A percentile compares a stretch with the other conserved stretches of the same genome.
Evolutionary conservation across 164 flowering plant genomes (phyloP).

Genomic region (Paratinospora sagittata): DNA sequence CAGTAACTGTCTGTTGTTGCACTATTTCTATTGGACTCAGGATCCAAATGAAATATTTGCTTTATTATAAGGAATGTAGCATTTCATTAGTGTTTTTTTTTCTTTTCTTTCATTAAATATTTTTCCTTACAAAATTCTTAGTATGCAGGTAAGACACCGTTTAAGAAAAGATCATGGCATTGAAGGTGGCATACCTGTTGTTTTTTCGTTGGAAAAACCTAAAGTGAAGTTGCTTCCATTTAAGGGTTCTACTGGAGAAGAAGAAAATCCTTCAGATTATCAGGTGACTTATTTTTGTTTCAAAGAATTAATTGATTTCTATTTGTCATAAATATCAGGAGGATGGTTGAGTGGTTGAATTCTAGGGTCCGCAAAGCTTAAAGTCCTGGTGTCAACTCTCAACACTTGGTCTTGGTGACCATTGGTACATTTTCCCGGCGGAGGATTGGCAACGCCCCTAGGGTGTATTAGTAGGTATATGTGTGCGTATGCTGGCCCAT

Average conservation of each 20-base stretch:
- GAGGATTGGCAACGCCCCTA: too few relatives aligned
- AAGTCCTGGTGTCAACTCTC: too few relatives aligned
- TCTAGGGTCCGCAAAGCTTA: too few relatives aligned
- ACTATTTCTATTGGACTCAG: background rate
- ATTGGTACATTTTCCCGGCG: too few relatives aligned
- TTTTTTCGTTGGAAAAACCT: conserved; percentile 93
- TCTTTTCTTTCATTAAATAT: background rate
- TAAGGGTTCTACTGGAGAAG: conserved; percentile 71
- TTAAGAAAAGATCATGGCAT: conserved; percentile 75
- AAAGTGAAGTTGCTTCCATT: conserved; percentile 91
- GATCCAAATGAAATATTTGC: background rate
- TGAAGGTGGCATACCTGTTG: conserved; percentile 94
- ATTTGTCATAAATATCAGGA: too few relatives aligned
- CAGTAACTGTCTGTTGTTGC: background rate
- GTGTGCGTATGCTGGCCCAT: too few relatives aligned
- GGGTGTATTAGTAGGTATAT: too few relatives aligned
- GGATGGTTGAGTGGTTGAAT: too few relatives aligned
- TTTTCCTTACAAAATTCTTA: background rate
- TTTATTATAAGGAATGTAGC: background rate
- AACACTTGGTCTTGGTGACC: too few relatives aligned
- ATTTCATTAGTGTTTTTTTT: background rate
- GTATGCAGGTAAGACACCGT: conserved; percentile 71
- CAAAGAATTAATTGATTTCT: too few relatives aligned
- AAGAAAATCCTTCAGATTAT: conserved; percentile 90
- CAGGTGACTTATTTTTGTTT: conserved; percentile 42